Conservation (phyloP, 1,284 basidiomycete genomes). For the Flammula alnicola region DNA sequence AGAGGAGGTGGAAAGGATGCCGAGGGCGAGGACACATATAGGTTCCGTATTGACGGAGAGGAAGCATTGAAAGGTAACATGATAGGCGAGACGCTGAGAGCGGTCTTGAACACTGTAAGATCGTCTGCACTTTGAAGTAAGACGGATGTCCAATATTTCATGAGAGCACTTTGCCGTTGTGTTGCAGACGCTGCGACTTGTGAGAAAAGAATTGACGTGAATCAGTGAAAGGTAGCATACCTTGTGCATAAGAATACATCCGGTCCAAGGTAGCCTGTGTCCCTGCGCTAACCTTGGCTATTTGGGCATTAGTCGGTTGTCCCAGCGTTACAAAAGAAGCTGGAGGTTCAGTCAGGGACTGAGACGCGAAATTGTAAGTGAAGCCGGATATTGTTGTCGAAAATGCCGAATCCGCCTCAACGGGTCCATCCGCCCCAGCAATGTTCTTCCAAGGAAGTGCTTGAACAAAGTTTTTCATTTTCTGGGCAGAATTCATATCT, state of each 20-base stretch:
- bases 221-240: constrained; percentile 40
- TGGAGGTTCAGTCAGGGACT: constrained; percentile 48
- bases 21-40: constrained; percentile 51
- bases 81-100: constrained; percentile 52
- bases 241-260: constrained; percentile 62
- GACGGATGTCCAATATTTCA: constrained; percentile 58
- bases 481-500: constrained; percentile 41
- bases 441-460: constrained; percentile 52
- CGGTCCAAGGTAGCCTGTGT: constrained; percentile 51
- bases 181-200: constrained; percentile 54
- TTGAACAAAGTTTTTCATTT: constrained; percentile 50
- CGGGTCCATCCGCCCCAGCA: constrained; percentile 44
- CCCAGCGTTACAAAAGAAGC: constrained; percentile 52
- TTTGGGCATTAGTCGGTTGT: constrained; percentile 50
- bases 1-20: constrained; percentile 62
- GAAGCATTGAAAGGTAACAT: constrained; percentile 60
- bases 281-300: constrained; percentile 43
- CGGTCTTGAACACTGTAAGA: constrained; percentile 49
- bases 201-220: constrained; percentile 14
- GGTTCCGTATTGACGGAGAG: constrained; percentile 61
- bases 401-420: constrained; percentile 38
- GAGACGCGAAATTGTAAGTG: constrained; percentile 61
- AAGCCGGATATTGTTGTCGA: constrained; percentile 52
- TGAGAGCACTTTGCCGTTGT: constrained; percentile 52
- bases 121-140: constrained; percentile 50